Evolutionary conservation across 441 rosid species (phyloP), one percentile per base, ranked within the genome.

Genomic region (Daphne laureola): DNA sequence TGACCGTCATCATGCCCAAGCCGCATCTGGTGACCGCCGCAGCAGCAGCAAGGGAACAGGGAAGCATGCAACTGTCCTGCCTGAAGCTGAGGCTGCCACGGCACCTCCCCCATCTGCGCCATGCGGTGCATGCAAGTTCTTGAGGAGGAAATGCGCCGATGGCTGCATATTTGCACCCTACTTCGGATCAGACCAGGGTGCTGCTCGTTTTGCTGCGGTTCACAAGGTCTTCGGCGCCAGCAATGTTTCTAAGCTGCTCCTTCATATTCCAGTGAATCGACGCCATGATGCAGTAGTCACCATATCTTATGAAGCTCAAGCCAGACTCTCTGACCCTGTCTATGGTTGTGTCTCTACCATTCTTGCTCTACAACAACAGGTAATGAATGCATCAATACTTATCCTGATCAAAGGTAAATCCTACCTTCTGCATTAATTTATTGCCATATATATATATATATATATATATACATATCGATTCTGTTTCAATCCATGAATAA

Each of bases 151-250:
- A 67, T 89, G 96, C 67, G 62, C 80, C 17, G 74, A 59, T 41
- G 95, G 95, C 46, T 89, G 96, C 77, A 83, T 86, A 7, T 89
- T 86, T 27, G 95, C 95, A 36, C 96, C 96, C n/a, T 75, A 89
- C 65, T 89, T 89, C 4, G 77, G 92, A 16, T 72, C 96, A 0
- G 95, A 89, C 69, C 96, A 86, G 55, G 96, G 95, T 0, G 87
- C 88, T 0, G 98, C 96, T 25, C 71, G 84, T 77, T 91, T 91
- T 26, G 98, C 95, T 0, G 98, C 96, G 0, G 96, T 91, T 12
- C 98, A 91, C 72, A 87, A 86, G 71, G 92, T 91, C 5, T 91
- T 91, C 31, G 96, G 98, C 17, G 96, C 98, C 0, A 87, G 95
- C 44, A 91, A 91, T 18, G 98, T 82, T 17, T 91, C 96, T 1